Percentiles rank a stretch among this genome's conserved stretches.
Conservation (phyloP, 441 rosid genomes). For the Gossypium davidsonii region DNA sequence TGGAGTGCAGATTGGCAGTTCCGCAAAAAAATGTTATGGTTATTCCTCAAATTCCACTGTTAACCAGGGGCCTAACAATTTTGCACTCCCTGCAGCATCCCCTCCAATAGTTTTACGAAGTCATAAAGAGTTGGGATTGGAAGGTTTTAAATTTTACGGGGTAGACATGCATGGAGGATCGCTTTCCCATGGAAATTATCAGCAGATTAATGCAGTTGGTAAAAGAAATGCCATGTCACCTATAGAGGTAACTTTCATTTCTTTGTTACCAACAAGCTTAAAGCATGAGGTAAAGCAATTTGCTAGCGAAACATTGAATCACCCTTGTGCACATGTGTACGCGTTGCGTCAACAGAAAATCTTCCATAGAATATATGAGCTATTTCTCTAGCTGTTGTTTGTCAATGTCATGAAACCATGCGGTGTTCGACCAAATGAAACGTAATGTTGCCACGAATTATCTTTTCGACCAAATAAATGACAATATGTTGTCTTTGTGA, state of each 20-base stretch:
- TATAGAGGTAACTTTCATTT: constrained; percentile 36
- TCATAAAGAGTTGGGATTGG: constrained; percentile 8
- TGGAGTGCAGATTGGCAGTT: constrained; percentile 27
- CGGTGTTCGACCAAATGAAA: neutral
- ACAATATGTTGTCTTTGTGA: neutral
- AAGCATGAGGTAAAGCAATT: neutral
- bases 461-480: neutral
- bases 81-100: constrained; percentile 7
- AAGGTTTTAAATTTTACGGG: constrained; percentile 7
- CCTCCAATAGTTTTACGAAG: constrained; percentile 7
- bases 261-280: neutral
- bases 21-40: constrained; percentile 18
- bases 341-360: neutral
- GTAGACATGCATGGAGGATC: constrained; percentile 7
- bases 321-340: neutral
- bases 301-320: neutral
- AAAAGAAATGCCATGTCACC: constrained; percentile 33
- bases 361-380: neutral
- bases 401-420: neutral
- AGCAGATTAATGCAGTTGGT: constrained; percentile 19
- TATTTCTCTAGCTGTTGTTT: neutral
- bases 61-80: constrained; percentile 16
- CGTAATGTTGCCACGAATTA: neutral
- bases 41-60: constrained; percentile 17
- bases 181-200: constrained; percentile 18